Evolutionary conservation across 352 stramenopile species (phyloP).

Genomic region (Peronospora destructor): DNA sequence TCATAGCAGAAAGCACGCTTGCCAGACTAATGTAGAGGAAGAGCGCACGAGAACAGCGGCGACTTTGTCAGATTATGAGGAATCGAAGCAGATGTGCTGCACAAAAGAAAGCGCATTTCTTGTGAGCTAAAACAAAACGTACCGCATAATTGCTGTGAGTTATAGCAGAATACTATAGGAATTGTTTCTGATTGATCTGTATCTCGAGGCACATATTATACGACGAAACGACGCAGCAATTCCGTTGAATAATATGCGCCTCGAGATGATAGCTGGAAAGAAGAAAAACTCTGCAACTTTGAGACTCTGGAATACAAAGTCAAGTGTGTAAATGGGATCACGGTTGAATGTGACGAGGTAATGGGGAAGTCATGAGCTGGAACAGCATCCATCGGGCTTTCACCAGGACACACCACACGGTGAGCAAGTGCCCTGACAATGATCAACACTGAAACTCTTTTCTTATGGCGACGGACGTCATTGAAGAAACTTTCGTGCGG

Average conservation of each 20-base stretch:
- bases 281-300: slow-evolving; percentile 40
- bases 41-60: slow-evolving; percentile 46
- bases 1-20: slow-evolving; percentile 60
- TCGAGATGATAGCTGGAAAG: slow-evolving; percentile 39
- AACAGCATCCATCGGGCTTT: slow-evolving; percentile 43
- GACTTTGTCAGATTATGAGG: slow-evolving; percentile 41
- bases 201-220: slow-evolving; percentile 34
- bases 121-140: too few species aligned
- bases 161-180: too few species aligned
- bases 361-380: slow-evolving; percentile 35
- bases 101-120: not conserved
- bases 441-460: slow-evolving; percentile 36
- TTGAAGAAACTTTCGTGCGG: slow-evolving; percentile 46
- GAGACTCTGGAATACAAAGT: slow-evolving; percentile 41
- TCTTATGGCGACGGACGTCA: slow-evolving; percentile 35
- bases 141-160: too few species aligned
- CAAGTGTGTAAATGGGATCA: slow-evolving; percentile 31
- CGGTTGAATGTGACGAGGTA: too few species aligned
- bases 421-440: slow-evolving; percentile 13
- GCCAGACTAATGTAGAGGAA: slow-evolving; percentile 63
- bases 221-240: slow-evolving; percentile 29
- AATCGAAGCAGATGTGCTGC: slow-evolving; percentile 30
- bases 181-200: too few species aligned
- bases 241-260: too few species aligned
- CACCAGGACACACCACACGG: slow-evolving; percentile 12